Conservation (phyloP, 2,329 filamentous ascomycete genomes). For the Shiraia bambusicola region DNA sequence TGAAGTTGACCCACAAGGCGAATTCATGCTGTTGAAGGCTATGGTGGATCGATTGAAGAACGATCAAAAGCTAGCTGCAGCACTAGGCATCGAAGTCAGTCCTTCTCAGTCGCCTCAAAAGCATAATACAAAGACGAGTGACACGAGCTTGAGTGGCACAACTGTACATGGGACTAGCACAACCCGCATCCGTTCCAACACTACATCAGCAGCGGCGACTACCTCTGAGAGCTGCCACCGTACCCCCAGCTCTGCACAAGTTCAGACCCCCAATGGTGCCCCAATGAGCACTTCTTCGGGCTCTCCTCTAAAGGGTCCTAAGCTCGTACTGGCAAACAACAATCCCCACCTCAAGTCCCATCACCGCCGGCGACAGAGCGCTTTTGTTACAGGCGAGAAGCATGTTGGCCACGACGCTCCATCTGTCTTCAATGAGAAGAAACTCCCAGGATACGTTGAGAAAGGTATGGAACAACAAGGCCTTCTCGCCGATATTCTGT, state of each 20-base stretch:
- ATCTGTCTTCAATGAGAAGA: slow-evolving; percentile 46
- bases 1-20: slow-evolving; percentile 83
- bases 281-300: slow-evolving; percentile 38
- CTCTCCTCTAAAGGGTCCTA: slow-evolving; percentile 57
- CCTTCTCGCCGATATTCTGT: slow-evolving; percentile 85
- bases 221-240: slow-evolving; percentile 21
- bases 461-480: slow-evolving; percentile 91
- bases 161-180: slow-evolving; percentile 39
- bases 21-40: slow-evolving; percentile 78
- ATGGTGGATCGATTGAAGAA: slow-evolving; percentile 72
- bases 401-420: slow-evolving; percentile 43
- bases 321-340: slow-evolving; percentile 74
- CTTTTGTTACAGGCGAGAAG: slow-evolving; percentile 47
- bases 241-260: slow-evolving; percentile 23
- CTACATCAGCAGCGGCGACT: slow-evolving; percentile 18
- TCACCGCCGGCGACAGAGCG: slow-evolving; percentile 59
- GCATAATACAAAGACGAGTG: slow-evolving; percentile 36
- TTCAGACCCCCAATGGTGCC: slow-evolving; percentile 24
- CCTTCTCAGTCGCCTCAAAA: slow-evolving; percentile 27
- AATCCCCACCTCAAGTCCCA: slow-evolving; percentile 83
- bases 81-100: slow-evolving; percentile 44
- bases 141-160: slow-evolving; percentile 36
- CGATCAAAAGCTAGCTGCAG: slow-evolving; percentile 63
- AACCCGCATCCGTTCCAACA: slow-evolving; percentile 37
- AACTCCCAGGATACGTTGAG: slow-evolving; percentile 59